Conservation (phyloP, 495 filamentous ascomycete genomes). For the Stereocaulon alpinum region DNA sequence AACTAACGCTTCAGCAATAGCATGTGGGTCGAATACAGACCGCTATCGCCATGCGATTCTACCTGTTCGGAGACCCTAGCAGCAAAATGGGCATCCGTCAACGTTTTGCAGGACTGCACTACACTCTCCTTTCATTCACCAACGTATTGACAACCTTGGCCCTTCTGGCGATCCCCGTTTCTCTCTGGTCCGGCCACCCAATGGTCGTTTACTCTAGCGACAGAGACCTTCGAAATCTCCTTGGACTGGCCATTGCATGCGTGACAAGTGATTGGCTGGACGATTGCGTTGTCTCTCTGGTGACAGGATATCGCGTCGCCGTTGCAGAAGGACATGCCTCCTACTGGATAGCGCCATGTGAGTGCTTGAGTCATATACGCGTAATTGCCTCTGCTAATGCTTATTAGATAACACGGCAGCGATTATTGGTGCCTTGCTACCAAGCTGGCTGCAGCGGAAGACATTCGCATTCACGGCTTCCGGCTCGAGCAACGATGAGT, state of each 20-base stretch:
- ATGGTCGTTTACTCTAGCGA: background rate
- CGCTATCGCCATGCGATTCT: slow-evolving; percentile 9
- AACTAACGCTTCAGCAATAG: slow-evolving; percentile 53
- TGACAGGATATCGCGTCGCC: slow-evolving; percentile 11
- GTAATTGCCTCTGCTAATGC: background rate
- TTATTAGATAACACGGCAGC: background rate
- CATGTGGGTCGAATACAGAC: slow-evolving; percentile 29
- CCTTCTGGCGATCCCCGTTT: slow-evolving; percentile 1
- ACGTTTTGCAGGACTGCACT: slow-evolving; percentile 7
- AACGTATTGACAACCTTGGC: slow-evolving; percentile 7
- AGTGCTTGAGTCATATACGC: background rate
- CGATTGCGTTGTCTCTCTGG: slow-evolving; percentile 7
- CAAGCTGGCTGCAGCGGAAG: slow-evolving; percentile 3
- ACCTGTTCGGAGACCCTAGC: slow-evolving; percentile 6
- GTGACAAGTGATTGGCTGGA: slow-evolving; percentile 8
- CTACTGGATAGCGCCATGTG: slow-evolving; percentile 12
- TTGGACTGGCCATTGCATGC: background rate
- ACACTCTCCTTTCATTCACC: slow-evolving; percentile 8
- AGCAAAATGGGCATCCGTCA: slow-evolving; percentile 10
- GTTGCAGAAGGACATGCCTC: slow-evolving; percentile 9
- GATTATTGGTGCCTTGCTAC: slow-evolving; percentile 2
- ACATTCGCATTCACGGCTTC: slow-evolving; percentile 7
- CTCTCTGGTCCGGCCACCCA: slow-evolving; percentile 1
- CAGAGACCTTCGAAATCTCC: background rate
- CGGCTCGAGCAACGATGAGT: background rate